Base-by-base conservation (phyloP, 257 asterid species). In the Solanum neorickii region DNA sequence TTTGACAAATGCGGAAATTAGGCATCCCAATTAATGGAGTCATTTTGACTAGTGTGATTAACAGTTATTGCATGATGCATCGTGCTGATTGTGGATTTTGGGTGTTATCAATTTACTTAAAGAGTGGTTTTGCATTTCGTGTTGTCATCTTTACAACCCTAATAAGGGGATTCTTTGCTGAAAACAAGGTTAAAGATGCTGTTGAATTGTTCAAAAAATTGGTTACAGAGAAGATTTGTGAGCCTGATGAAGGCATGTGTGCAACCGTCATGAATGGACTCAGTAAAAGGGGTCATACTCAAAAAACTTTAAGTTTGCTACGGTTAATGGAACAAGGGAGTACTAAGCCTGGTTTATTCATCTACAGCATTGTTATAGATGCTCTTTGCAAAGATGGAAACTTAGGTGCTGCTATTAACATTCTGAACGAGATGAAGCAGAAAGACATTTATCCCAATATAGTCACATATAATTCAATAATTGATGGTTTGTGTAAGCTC, bases 341-440 rank as follows among this genome's bases (percentile, higher is more conserved):
- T 1, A 15, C 23, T 15, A 3, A 69, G 76, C 76, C 41, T 1
- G 0, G 7, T 0, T 0, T 7, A 29, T 69, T 0, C 2, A 29
- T 29, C 23, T 69, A 69, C 12, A 69, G 0, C 76, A 29, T 69
- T 29, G 41, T 69, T 29, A 69, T 69, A 13, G 41, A 66, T 3
- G 21, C 75, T 9, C 23, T 69, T 3, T 69, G 75, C 75, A 69
- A 69, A 69, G 75, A 69, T 69, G 12, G 39, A 69, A 29, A 69
- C 39, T 27, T 29, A 69, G 75, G 29, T 69, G 39, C 1, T 69
- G 75, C 75, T 69, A 14, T 14, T 12, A 69, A 13, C 23, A 9
- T 69, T 69, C 5, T 69, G 41, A 69, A 29, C 3, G 75, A 69
- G 75, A 29, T 69, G 75, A 69, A 69, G 75, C 39, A 14, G 41